phyloP scores from a whole-genome alignment of 2,329 filamentous ascomycete genomes.

The Aspergillus fumigatiaffinis region DNA sequence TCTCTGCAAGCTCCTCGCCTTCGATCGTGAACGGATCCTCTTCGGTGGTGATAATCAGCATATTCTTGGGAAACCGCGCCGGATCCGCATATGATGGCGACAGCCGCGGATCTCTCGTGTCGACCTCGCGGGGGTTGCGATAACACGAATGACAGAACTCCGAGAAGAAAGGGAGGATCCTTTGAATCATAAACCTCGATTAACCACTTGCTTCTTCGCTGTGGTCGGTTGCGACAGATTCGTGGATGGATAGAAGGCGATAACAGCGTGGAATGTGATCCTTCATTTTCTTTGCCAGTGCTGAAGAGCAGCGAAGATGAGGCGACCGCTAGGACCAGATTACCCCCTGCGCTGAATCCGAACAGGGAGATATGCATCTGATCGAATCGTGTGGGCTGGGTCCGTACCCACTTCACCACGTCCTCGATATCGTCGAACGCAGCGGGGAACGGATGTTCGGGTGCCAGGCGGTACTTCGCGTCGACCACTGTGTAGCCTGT shows the following conservation, averaged over 20 bases:
- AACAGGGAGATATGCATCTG: constrained; percentile 25
- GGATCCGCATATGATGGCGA: constrained; percentile 1
- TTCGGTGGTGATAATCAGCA: not conserved
- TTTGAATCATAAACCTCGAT: not conserved
- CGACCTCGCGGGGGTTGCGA: not conserved
- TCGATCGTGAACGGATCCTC: constrained; percentile 1
- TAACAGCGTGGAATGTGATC: not conserved
- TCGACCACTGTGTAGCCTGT: constrained; percentile 32
- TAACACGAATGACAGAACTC: not conserved
- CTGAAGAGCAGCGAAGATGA: constrained; percentile 9
- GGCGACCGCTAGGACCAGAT: constrained; percentile 31
- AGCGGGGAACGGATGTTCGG: constrained; percentile 37
- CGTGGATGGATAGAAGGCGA: not conserved
- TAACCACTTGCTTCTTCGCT: not conserved
- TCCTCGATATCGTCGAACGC: constrained; percentile 36
- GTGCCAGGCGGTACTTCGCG: constrained; percentile 36
- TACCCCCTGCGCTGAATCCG: constrained; percentile 42
- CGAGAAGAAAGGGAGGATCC: not conserved
- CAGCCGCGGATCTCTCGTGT: not conserved
- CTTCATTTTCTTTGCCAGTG: not conserved
- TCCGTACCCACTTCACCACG: constrained; percentile 28
- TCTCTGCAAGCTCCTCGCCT: not conserved
- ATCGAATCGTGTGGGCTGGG: constrained; percentile 30
- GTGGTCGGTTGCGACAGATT: not conserved
- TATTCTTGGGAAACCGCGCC: not conserved